Conservation (phyloP, 2,329 filamentous ascomycete species). For the Fusarium azukiicola region DNA sequence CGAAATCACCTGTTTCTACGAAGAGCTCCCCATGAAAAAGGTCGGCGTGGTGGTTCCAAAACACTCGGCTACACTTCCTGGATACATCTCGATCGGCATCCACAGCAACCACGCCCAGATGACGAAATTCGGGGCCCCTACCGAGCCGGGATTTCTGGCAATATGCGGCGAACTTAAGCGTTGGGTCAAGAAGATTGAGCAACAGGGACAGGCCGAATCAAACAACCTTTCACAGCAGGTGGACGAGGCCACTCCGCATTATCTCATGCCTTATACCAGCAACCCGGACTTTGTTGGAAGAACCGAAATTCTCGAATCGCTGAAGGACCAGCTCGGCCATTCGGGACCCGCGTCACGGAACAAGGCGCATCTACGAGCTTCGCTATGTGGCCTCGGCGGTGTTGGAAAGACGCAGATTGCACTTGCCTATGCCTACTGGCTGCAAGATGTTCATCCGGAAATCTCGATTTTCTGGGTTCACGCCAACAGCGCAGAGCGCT, state of each 20-base stretch:
- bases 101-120: constrained; percentile 31
- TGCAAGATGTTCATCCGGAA: too few relatives aligned
- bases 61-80: constrained; percentile 38
- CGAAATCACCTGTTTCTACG: constrained; percentile 46
- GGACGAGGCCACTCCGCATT: too few relatives aligned
- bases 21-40: constrained; percentile 39
- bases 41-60: constrained; percentile 35
- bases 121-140: too few relatives aligned
- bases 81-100: constrained; percentile 29
- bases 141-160: constrained; percentile 36
- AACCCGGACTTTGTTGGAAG: too few relatives aligned
- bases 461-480: too few relatives aligned
- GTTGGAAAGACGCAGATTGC: constrained; percentile 48
- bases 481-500: too few relatives aligned
- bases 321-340: too few relatives aligned
- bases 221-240: too few relatives aligned
- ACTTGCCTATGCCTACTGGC: constrained; percentile 38
- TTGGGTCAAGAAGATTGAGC: constrained; percentile 31
- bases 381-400: constrained; percentile 42
- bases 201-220: too few relatives aligned
- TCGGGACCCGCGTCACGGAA: too few relatives aligned
- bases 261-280: too few relatives aligned
- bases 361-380: neutral
- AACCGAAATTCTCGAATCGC: too few relatives aligned
- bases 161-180: constrained; percentile 34